Base-by-base conservation (phyloP, 2,329 filamentous ascomycete species). In the Alternaria dauci region DNA sequence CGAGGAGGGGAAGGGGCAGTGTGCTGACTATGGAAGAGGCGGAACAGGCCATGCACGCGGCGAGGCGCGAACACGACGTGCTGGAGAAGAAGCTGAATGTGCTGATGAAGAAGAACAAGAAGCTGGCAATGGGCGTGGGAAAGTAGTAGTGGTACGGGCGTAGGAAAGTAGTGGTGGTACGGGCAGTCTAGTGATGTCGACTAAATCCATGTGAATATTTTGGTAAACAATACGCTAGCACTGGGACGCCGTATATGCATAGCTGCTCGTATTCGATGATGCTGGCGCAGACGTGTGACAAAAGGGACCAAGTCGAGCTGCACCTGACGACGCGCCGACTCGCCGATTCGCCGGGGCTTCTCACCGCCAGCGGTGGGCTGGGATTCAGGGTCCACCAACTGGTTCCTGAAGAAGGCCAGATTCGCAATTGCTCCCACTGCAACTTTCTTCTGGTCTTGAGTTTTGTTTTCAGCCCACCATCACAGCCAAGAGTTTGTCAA, bases 21-120 rank as follows among this genome's bases (percentile, higher is more conserved):
- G 70, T 78, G 28, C 64, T 78, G 28, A 69, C 63, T 16, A 57
- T 78, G 30, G 74, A 77, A n/a, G 76, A 79, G 65, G 72, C 76
- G 14, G 77, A 79, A 58, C 67, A 71, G 16, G 75, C 74, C 11
- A 72, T 79, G 70, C 65, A 73, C 26, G 67, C 66, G 9, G 76
- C 76, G 43, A 72, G 69, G 63, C 74, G 76, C 61, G 76, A 78
- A 30, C 70, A 77, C 30, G 76, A 78, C 59, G 71, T 71, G 23
- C 46, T 77, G 54, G 77, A 78, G 58, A 77, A 78, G 67, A 78
- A 76, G 59, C 52, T 79, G 26, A 69, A 68, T 4, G 70, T 58
- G 14, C 51, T 77, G n/a, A 72, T 78, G 61, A 79, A 78, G 68
- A 71, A 76, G 67, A 79, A 79, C 50, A 73, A 69, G 62, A 77